Evolutionary conservation across 2,329 filamentous ascomycete species (phyloP), one percentile per base, ranked within the genome.

Genomic region (Ophiocordyceps australis): DNA sequence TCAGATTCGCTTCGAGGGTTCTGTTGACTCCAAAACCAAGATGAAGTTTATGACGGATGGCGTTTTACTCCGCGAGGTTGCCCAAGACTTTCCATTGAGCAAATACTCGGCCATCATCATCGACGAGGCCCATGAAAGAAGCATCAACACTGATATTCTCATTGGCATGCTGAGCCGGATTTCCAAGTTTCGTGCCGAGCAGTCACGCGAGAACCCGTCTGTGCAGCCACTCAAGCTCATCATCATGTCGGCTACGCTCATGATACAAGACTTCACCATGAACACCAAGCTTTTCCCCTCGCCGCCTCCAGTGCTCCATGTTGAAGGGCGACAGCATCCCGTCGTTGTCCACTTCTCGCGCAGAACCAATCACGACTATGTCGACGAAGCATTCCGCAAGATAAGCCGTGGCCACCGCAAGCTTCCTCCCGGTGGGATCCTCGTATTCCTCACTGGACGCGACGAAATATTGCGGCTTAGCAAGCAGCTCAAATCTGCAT

Each of bases 41-140:
- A 70, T 98, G 47, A 98, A 98, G 47, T 98, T 95, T 54, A 94
- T 98, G 85, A 98, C 89, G 0, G 89, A 98, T 49, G 89, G 89
- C 63, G 83, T 98, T 16, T 58, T 98, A 31, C 64, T 98, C 8
- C 74, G 89, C 29, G 89, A 98, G 49, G 76, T 94, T 28, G 74
- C 80, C 1, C 74, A 89, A 35, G 89, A 98, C 44, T 82, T 95
- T 41, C 65, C 81, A 0, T 54, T 98, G 23, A 70, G 65, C 25
- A 91, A 91, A 39, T 98, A 98, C 49, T 94, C 86, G 1, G 79
- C 78, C 10, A 79, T 98, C 27, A 69, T 98, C 25, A 86, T 98
- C 32, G 89, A 98, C 41, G 89, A 98, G 51, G 89, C 89, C 2
- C 89, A 98, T 55, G 89, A 98, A 48, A 71, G 91, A 39, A 95